These are phyloP conservation scores for Rachicladosporium sp. DNA, from an alignment of 2,329 filamentous ascomycete genomes.

Conservation along the genomic window DNA sequence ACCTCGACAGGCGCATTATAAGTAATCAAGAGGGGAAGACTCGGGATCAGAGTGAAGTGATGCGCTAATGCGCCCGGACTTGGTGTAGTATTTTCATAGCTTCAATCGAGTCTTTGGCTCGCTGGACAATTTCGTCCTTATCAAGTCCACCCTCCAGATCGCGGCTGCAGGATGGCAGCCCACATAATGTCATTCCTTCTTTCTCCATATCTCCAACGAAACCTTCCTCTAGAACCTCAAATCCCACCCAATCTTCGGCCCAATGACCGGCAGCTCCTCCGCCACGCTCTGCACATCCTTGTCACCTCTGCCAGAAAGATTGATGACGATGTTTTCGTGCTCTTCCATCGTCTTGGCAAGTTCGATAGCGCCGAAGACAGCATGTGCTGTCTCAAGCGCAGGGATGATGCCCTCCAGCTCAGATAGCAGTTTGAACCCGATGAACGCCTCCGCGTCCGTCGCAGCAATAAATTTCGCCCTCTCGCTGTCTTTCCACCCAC, in stretches of 20 bases:
- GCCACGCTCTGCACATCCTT: slow-evolving; percentile 99
- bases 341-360: slow-evolving; percentile 85
- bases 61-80: too few species aligned
- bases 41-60: too few species aligned
- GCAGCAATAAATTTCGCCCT: slow-evolving; percentile 82
- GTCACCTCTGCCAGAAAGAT: slow-evolving; percentile 82
- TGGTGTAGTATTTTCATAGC: too few species aligned
- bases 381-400: slow-evolving; percentile 85
- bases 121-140: too few species aligned
- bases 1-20: too few species aligned
- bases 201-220: too few species aligned
- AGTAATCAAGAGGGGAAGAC: too few species aligned
- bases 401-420: slow-evolving; percentile 95
- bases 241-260: slow-evolving; percentile 73
- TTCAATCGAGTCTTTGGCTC: too few species aligned
- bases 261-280: slow-evolving; percentile 78
- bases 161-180: too few species aligned
- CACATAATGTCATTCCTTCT: too few species aligned
- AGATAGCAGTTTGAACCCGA: slow-evolving; percentile 71
- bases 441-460: slow-evolving; percentile 81
- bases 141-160: too few species aligned
- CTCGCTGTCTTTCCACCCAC: slow-evolving; percentile 80
- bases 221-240: slow-evolving; percentile 38
- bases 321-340: slow-evolving; percentile 84
- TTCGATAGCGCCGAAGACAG: slow-evolving; percentile 77